Conservation (phyloP, 2,329 filamentous ascomycete genomes). For the Monosporascus sp. region DNA sequence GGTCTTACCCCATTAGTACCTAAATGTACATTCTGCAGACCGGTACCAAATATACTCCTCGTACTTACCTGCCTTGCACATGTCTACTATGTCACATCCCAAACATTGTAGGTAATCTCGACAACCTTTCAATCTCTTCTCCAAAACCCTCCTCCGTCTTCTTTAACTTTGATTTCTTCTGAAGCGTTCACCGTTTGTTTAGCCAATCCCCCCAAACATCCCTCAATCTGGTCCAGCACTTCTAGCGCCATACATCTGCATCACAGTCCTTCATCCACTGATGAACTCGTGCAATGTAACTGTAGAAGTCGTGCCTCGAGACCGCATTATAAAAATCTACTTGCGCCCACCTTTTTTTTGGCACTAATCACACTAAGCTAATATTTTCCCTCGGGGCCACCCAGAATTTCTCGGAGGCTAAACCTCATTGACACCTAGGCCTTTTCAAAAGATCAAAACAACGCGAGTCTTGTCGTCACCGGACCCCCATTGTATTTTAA, state of each 20-base stretch:
- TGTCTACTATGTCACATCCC: background rate
- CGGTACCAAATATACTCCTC: background rate
- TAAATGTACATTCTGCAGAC: background rate
- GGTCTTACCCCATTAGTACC: background rate
- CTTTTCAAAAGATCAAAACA: slow-evolving; percentile 12
- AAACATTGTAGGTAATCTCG: background rate
- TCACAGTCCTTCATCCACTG: background rate
- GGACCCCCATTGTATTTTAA: slow-evolving; percentile 6
- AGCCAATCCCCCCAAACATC: background rate
- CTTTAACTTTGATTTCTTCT: background rate
- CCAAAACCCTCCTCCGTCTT: background rate
- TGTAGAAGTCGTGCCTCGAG: slow-evolving; percentile 15
- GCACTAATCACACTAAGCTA: slow-evolving; percentile 27
- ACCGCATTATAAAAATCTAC: slow-evolving; percentile 25
- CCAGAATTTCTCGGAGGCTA: slow-evolving; percentile 21
- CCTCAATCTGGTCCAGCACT: background rate
- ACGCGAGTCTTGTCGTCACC: slow-evolving; percentile 18
- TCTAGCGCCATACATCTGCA: background rate
- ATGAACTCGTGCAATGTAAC: background rate
- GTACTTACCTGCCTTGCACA: background rate
- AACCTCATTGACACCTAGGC: slow-evolving; percentile 14
- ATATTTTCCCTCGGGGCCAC: slow-evolving; percentile 6
- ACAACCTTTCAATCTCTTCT: background rate
- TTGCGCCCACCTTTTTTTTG: slow-evolving; percentile 20
- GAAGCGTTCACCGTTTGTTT: background rate